phyloP scores from a whole-genome alignment of 2,329 filamentous ascomycete species.

The Aureobasidium uvarum region DNA sequence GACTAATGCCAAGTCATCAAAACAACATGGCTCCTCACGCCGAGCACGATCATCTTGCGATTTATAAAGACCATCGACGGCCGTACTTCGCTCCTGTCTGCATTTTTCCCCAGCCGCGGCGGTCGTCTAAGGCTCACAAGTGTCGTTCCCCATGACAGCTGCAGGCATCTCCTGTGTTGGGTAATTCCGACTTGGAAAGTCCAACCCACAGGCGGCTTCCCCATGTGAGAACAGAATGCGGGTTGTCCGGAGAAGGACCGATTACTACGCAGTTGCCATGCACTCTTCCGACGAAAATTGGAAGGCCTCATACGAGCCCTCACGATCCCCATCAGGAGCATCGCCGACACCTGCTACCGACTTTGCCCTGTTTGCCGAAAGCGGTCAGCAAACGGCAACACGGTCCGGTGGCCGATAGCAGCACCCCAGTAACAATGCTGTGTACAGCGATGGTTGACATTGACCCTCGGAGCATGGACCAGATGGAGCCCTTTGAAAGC shows the following conservation, averaged over 20 bases:
- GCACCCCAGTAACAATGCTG: not conserved
- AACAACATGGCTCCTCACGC: constrained; percentile 4
- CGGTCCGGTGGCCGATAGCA: not conserved
- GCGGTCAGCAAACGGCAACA: not conserved
- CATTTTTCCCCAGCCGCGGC: not conserved
- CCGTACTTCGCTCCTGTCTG: constrained; percentile 22
- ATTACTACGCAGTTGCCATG: not conserved
- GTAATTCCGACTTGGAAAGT: not conserved
- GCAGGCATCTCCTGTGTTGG: not conserved
- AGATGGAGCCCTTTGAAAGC: not conserved
- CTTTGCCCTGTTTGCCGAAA: not conserved
- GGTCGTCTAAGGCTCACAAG: not conserved
- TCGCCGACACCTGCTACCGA: not conserved
- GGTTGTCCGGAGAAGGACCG: constrained; percentile 16
- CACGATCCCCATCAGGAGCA: not conserved
- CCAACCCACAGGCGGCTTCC: constrained; percentile 3
- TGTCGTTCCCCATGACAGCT: not conserved
- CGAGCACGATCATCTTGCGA: not conserved
- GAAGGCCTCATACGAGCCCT: not conserved
- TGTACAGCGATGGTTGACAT: too few species aligned
- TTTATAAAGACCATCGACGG: constrained; percentile 4
- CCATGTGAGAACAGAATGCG: constrained; percentile 4
- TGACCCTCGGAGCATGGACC: not conserved
- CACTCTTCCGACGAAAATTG: not conserved
- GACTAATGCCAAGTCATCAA: constrained; percentile 13